Evolutionary conservation across 345 rosid genomes (phyloP).

Genomic region (Murraya paniculata): DNA sequence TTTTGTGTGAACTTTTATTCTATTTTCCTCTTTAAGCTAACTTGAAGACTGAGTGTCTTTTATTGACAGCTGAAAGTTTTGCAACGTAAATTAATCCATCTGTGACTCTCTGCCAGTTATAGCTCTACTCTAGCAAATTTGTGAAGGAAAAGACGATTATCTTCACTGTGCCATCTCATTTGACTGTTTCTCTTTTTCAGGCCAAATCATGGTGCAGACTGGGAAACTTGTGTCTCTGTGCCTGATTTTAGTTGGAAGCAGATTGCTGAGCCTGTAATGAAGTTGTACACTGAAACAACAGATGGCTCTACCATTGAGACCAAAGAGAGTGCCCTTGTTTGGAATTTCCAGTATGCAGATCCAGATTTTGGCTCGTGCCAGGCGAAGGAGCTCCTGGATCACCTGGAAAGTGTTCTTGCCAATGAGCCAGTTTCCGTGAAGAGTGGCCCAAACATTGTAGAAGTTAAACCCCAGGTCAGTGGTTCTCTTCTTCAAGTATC

Average conservation of each 20-base stretch:
- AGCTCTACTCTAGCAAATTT: not conserved
- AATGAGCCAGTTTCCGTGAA: slow-evolving; percentile 93
- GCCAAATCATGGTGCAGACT: slow-evolving; percentile 55
- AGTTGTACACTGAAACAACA: slow-evolving; percentile 85
- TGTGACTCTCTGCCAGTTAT: not conserved
- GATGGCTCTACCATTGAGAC: slow-evolving; percentile 91
- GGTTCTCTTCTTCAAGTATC: not conserved
- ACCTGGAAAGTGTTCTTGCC: slow-evolving; percentile 86
- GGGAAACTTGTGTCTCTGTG: slow-evolving; percentile 71
- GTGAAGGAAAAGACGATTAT: not conserved
- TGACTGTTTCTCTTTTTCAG: slow-evolving; percentile 32
- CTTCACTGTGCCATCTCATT: not conserved
- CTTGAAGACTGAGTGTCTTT: not conserved
- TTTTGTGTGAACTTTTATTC: not conserved
- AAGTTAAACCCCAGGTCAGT: slow-evolving; percentile 97
- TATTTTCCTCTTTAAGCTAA: not conserved
- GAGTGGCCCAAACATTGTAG: slow-evolving; percentile 82
- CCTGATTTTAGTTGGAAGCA: slow-evolving; percentile 85
- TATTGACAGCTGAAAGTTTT: not conserved
- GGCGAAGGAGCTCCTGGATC: slow-evolving; percentile 96
- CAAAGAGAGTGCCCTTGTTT: slow-evolving; percentile 83
- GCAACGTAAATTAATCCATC: not conserved
- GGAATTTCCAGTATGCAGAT: slow-evolving; percentile 87
- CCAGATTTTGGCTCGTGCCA: slow-evolving; percentile 97
- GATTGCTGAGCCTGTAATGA: slow-evolving; percentile 96